These are phyloP conservation scores for Cryphonectria naterciae DNA, from an alignment of 2,329 filamentous ascomycete species.

Conservation along the genomic window DNA sequence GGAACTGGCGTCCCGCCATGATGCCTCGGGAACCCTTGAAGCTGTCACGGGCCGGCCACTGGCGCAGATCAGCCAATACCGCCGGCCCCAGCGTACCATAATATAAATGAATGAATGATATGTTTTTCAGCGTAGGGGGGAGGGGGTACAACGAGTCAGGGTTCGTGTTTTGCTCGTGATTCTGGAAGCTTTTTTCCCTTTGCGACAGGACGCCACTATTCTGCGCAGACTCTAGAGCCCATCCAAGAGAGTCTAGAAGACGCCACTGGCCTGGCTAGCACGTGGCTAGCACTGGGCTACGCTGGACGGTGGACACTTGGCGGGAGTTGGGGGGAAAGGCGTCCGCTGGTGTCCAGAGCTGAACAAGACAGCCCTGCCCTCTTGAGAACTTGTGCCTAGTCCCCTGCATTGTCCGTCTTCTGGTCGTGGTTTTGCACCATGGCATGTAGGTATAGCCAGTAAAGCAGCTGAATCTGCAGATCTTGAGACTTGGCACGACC, in stretches of 20 bases:
- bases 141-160: background rate
- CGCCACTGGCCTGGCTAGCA: slow-evolving; percentile 2
- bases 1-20: slow-evolving; percentile 3
- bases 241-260: slow-evolving; percentile 9
- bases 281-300: background rate
- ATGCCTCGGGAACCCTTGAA: background rate
- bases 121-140: background rate
- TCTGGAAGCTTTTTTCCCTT: background rate
- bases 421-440: too few species aligned
- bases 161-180: background rate
- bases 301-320: background rate
- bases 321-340: too few species aligned
- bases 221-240: background rate
- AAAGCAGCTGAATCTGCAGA: background rate
- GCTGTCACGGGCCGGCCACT: background rate
- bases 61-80: background rate
- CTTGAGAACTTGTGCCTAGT: background rate
- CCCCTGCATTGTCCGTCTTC: too few species aligned
- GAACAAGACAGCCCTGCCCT: background rate
- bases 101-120: background rate
- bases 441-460: too few species aligned
- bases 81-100: background rate
- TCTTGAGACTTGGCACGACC: background rate
- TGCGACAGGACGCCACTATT: background rate
- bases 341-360: slow-evolving; percentile 1